phyloP scores from a whole-genome alignment of 2,329 filamentous ascomycete species.

The Chaetothyriales sp. region DNA sequence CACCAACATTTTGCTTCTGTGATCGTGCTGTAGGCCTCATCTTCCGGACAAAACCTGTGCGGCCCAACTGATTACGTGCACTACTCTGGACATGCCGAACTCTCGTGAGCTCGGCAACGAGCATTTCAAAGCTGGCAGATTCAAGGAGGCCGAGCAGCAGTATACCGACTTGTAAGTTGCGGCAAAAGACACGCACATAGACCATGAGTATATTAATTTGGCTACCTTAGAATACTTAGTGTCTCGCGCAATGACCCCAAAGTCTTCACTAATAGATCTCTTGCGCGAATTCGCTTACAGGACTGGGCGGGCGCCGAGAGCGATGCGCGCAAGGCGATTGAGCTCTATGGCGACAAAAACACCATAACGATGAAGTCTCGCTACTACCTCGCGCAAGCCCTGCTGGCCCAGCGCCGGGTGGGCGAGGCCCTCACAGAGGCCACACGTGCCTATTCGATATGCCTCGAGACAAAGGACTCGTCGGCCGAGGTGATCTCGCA shows the following conservation, averaged over 20 bases:
- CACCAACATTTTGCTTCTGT: background rate
- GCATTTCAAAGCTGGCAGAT: conserved; percentile 33
- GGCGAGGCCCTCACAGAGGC: conserved; percentile 61
- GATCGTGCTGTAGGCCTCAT: background rate
- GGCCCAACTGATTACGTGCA: background rate
- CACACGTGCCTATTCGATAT: conserved; percentile 57
- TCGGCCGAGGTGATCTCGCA: conserved; percentile 58
- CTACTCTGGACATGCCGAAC: background rate
- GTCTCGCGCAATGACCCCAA: conserved; percentile 63
- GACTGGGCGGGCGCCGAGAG: conserved; percentile 61
- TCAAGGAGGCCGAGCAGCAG: conserved; percentile 32
- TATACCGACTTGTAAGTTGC: conserved; percentile 33
- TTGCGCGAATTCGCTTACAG: conserved; percentile 61
- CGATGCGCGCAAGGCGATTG: conserved; percentile 64
- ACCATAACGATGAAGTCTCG: conserved; percentile 62
- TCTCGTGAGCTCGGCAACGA: conserved; percentile 29
- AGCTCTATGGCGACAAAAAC: conserved; percentile 39
- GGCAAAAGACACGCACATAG: background rate
- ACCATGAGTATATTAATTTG: background rate
- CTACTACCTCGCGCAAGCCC: conserved; percentile 72
- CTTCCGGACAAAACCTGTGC: background rate
- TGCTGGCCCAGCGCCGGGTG: conserved; percentile 58
- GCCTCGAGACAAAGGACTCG: conserved; percentile 48
- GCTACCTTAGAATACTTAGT: conserved; percentile 49
- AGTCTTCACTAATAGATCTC: conserved; percentile 80